Evolutionary conservation across 2,329 filamentous ascomycete genomes (phyloP), one percentile per base, ranked within the genome.

Genomic region (Leptosphaerulina australis): DNA sequence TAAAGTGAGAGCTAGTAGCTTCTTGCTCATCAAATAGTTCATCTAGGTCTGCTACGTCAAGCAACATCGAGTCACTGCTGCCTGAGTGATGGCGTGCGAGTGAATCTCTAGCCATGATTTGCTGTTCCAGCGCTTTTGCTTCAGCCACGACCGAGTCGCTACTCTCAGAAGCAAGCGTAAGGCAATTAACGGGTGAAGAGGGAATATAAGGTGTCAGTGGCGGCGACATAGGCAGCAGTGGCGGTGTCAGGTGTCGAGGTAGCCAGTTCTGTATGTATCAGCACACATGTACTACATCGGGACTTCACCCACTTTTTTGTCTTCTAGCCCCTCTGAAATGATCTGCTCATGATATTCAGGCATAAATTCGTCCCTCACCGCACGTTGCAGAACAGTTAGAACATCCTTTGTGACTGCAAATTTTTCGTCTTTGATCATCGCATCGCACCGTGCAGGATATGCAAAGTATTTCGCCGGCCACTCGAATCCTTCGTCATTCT

Each of bases 141-240:
- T 77, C 72, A n/a, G 57, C 63, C 12, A 55, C 50, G 4, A 63
- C 56, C 6, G 73, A 72, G 29, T 74, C 64, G 9, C 64, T 69
- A 10, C 62, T 62, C 4, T 75, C 70, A 6, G 74, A 71, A 2
- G 72, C 52, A 11, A 75, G 48, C n/a, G 72, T 63, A 8, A 79
- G 50, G 28, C 62, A 58, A 40, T 69, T 69, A 6, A 56, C 66
- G 4, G 73, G 69, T 4, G 75, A 76, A 4, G 73, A 75, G 3
- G 75, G 73, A 30, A 73, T 50, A 28, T 73, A 72, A 4, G 74
- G 75, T 33, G 60, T 68, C 21, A 65, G 43, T 5, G 69, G 60
- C 20, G 77, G 77, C 21, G 76, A 76, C 3, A 74, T 46, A 14
- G 78, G 76, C 14, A 81, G 67, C 7, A 82, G 57, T 3, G 77